Evolutionary conservation across 2,329 filamentous ascomycete species (phyloP), one percentile per base, ranked within the genome.

Genomic region (Cercospora janseana): DNA sequence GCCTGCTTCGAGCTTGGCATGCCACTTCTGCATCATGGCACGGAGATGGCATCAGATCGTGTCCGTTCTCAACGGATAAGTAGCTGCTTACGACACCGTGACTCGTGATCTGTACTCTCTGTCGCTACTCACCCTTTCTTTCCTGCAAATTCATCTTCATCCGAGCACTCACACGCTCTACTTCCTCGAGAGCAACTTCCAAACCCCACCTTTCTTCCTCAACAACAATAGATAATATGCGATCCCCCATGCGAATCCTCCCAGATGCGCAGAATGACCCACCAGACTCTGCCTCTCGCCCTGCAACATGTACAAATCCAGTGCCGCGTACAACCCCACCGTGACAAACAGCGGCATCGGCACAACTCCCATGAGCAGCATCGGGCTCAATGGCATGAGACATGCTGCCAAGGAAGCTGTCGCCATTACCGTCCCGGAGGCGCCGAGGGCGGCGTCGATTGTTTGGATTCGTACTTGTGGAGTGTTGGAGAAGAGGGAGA

Each of bases 201-300:
- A 47, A 5, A 47, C 26, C 2, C 44, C 44, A 12, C 44, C 44
- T 7, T 26, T 26, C 15, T 38, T 47, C 16, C 44, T 38, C 31
- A 47, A 9, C 24, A 47, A 21, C 23, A 18, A 15, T 13, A 63
- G 12, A 42, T 69, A 70, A 48, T 62, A 70, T 6, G 56, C 23
- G 1, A 48, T 43, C 0, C 74, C 74, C 57, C 72, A 75, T 0
- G 62, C 62, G 15, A 66, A 45, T 0, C 74, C 74, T 4, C 74
- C 74, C 10, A 77, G 47, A 65, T 77, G 74, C 6, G 72, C 74
- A 13, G 68, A 63, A 63, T 76, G 74, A 4, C 61, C 72, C 6
- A 69, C 54, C 4, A 42, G 51, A 13, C 58, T 63, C 16, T 10
- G n/a, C n/a, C n/a, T 16, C 7, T 51, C 60, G 4, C 55, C 37